A percentile compares a stretch with the other conserved stretches of the same genome.
Evolutionary conservation across 2,329 filamentous ascomycete genomes (phyloP).

Genomic region (Sclerotiophoma versabilis): DNA sequence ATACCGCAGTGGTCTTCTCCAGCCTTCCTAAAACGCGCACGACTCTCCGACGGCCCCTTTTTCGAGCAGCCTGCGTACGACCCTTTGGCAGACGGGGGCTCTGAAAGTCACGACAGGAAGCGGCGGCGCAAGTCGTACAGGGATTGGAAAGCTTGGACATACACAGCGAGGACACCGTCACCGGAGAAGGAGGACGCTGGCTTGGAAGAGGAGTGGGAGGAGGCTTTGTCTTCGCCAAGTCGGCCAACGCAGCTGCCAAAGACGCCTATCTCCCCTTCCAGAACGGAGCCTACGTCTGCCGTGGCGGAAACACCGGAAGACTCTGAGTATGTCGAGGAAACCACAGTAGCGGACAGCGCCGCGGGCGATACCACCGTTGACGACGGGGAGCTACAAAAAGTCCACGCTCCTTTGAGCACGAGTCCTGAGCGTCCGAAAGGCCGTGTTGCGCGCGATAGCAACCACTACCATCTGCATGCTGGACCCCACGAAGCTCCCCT

Average conservation of each 20-base stretch:
- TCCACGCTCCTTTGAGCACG: background rate
- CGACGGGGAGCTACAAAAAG: constrained; percentile 4
- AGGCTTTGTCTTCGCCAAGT: constrained; percentile 29
- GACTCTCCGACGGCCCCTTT: constrained; percentile 72
- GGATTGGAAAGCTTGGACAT: constrained; percentile 74
- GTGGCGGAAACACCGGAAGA: background rate
- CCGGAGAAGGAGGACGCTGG: constrained; percentile 62
- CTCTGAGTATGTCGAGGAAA: constrained; percentile 4
- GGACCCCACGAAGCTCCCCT: constrained; percentile 59
- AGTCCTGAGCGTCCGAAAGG: background rate
- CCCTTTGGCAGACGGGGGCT: constrained; percentile 67
- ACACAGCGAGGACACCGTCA: constrained; percentile 73
- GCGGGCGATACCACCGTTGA: constrained; percentile 15
- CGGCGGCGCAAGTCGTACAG: constrained; percentile 73
- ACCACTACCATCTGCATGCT: constrained; percentile 36
- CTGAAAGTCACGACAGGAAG: constrained; percentile 70
- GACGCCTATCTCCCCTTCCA: constrained; percentile 36
- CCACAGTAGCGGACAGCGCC: constrained; percentile 8
- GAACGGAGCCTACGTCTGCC: constrained; percentile 4
- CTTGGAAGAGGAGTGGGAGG: constrained; percentile 23
- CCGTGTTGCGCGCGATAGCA: constrained; percentile 22
- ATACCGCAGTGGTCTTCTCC: constrained; percentile 71
- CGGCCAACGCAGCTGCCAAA: constrained; percentile 32
- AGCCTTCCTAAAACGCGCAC: constrained; percentile 73
- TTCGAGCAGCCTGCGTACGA: constrained; percentile 68